Base-by-base conservation (phyloP, 2,329 filamentous ascomycete species). In the Cytospora chrysosperma region DNA sequence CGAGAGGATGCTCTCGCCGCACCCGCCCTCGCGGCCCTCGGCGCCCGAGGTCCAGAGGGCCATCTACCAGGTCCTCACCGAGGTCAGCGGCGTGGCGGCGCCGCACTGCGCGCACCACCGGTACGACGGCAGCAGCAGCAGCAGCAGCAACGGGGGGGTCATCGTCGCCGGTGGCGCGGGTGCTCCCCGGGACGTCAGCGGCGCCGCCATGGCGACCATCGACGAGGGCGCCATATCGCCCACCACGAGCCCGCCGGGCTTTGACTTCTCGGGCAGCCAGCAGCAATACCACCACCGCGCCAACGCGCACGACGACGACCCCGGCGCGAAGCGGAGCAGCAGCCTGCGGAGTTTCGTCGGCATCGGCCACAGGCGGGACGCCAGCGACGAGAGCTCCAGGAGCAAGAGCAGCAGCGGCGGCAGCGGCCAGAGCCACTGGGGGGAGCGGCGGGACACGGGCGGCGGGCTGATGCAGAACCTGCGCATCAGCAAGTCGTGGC, bases 41-140 rank as follows among this genome's bases (percentile, higher is more conserved):
- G 83, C 83, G 4, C 71, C 74, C 12, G 80, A 84, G 67, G 82
- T 86, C 17, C 80, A 85, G 68, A 77, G 80, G 51, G 77, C 76
- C 59, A 76, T 85, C 55, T 84, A 85, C 70, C 75, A 78, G 66
- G 80, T 86, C 63, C 71, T 87, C 43, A 81, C 77, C 1, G 80
- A 81, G 65, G 70, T 75, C 52, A 82, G 80, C 67, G 75, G 73
- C 27, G 80, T 83, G 53, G 62, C 71, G 6, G 81, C 84, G 70
- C 82, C 82, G 57, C 82, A 85, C 68, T 85, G 82, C 70, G 79
- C 82, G n/a, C 17, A n/a, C 4, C 79, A 83, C 62, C 76, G 79
- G 64, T 83, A 83, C 65, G 74, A 72, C 9, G 13, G 5, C 32
- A 12, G 3, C 32, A 34, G 10, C 10, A 34, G 3, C 32, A 34